Base-by-base conservation (phyloP, 176 grass and related monocot species). In the Rhynchospora tenuis region DNA sequence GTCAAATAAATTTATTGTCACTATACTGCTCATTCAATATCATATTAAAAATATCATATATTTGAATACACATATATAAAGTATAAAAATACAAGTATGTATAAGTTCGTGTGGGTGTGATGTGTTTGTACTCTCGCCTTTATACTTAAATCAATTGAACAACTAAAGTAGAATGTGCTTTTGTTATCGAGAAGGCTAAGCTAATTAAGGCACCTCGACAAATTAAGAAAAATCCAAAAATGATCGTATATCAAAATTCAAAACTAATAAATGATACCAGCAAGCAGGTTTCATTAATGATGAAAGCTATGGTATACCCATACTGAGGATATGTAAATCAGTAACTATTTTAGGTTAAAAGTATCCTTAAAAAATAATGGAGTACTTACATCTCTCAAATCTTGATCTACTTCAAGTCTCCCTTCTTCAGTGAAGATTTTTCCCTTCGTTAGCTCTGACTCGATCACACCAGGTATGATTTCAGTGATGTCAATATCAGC, bases 401-500 rank as follows among this genome's bases (percentile, higher is more conserved):
- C 75, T 46, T 91, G 86, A 77, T 93, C 89, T 5, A 93, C 89
- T 86, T 66, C 78, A 73, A 86, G 88, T 73, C 50, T 80, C 1
- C 89, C 89, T 20, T 91, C 91, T 80, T 89, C 90, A 43, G 81
- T 57, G 68, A 90, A 82, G 19, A 86, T 78, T 81, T 90, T 93
- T 20, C 89, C 92, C 70, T 94, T 94, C 26, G 84, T 89, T 79
- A 89, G 87, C 84, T 91, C 89, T 1, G 89, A 93, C 86, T 93
- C 86, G 1, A 93, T 85, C 69, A 87, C 44, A 42, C 91, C 88
- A 0, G 89, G 89, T 29, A 89, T 68, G 2, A 93, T 55, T 72
- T 88, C 86, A 3, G 86, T 93, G 17, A 93, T 73, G 76, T 7
- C 73, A 24, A 91, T 28, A 10, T 90, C 86, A 61, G 68, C 19